Evolutionary conservation across 352 stramenopile genomes (phyloP).

Genomic region (Phytopythium oedochilum): DNA sequence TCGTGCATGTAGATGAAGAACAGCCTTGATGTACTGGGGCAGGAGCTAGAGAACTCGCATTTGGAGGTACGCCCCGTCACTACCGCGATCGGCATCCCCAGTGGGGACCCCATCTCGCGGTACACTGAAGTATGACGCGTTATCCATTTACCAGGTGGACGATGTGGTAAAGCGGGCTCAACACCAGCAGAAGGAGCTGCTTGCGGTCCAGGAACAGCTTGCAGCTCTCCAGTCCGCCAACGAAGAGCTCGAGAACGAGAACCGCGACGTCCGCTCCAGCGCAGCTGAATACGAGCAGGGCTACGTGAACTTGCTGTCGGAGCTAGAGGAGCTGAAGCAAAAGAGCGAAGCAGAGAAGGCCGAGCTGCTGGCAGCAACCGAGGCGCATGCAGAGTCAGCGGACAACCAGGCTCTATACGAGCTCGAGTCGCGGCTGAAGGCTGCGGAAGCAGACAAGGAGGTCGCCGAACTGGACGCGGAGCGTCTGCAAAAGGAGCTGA

Average conservation of each 20-base stretch:
- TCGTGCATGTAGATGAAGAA: conserved; percentile 21
- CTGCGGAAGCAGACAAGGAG: conserved; percentile 56
- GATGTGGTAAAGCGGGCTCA: conserved; percentile 32
- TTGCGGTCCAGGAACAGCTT: conserved; percentile 17
- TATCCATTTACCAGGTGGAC: conserved; percentile 38
- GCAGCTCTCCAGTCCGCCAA: conserved; percentile 28
- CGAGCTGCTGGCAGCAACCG: conserved; percentile 32
- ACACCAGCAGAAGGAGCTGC: conserved; percentile 28
- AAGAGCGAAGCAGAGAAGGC: conserved; percentile 47
- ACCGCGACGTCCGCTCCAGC: conserved; percentile 29
- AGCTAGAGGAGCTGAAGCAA: conserved; percentile 44
- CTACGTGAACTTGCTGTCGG: conserved; percentile 47
- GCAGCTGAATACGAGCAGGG: conserved; percentile 66
- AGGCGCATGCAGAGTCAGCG: conserved; percentile 42
- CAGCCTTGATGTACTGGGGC: conserved; percentile 35
- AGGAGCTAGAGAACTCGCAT: conserved; percentile 50
- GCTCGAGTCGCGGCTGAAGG: conserved; percentile 43
- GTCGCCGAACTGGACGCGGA: conserved; percentile 56
- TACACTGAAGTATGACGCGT: too few species aligned
- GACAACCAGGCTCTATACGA: conserved; percentile 60
- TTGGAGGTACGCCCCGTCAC: conserved; percentile 42
- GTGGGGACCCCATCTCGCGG: too few species aligned
- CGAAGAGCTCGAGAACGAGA: conserved; percentile 34
- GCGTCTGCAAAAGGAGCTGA: conserved; percentile 42
- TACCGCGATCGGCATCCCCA: too few species aligned